Evolutionary conservation across 2,329 filamentous ascomycete genomes (phyloP), one percentile per base, ranked within the genome.

Genomic region (Periconia digitata): DNA sequence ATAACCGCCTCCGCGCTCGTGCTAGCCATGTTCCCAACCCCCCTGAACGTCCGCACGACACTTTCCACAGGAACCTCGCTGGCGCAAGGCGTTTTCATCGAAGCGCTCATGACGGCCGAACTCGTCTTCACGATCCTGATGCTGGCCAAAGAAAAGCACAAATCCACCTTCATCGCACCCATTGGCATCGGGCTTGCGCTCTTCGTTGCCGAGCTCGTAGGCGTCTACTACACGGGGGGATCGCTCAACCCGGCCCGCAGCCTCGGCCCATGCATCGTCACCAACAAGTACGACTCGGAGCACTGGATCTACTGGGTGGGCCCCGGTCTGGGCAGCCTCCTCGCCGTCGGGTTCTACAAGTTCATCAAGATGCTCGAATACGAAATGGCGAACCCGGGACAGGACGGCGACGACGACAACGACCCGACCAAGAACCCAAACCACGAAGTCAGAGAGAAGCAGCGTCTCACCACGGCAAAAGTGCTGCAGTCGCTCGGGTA

Each of bases 71-170:
- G 59, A 22, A 74, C 72, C 4, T 69, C 66, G 3, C 56, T 75
- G 20, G 64, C 59, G 23, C 69, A 68, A 24, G 74, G 73, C 10
- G 58, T 76, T n/a, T 46, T 46, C 23, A 61, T 67, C 22, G 61
- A 72, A 36, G 59, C 60, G 2, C 50, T 72, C 1, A 47, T 72
- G 15, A 72, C 69, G 0, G 64, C 68, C 0, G 60, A 69, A 34
- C 49, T 72, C 43, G 67, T 72, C 32, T 72, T 72, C 40, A 71
- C 67, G 1, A 70, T 72, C 17, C 66, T 71, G 46, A 85, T 89
- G 80, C 73, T 89, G 37, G 85, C 85, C 0, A 82, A 83, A 20
- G 85, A 89, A 66, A 89, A 90, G 73, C 86, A 89, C 61, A 83
- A 84, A 54, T 83, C 82, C 3, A 90, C 86, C 0, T 88, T 81